A percentile compares a stretch with the other conserved stretches of the same genome.
These are phyloP conservation scores for Ogataea degrootiae DNA, from an alignment of 805 yeast species.

Conservation along the genomic window DNA sequence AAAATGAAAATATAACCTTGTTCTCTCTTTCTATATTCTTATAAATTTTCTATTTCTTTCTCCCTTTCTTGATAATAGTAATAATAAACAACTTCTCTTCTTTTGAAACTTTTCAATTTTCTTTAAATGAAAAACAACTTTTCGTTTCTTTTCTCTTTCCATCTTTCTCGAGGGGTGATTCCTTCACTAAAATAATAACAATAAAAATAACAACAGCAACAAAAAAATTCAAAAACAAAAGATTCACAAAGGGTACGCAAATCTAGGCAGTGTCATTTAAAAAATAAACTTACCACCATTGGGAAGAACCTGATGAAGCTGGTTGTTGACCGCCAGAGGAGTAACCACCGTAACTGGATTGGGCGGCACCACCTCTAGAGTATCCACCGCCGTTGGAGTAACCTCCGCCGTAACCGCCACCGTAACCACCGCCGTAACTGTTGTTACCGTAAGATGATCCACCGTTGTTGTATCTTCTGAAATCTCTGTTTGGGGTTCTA, in stretches of 20 bases:
- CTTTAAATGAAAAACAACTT: too few species aligned
- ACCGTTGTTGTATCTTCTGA: conserved; percentile 41
- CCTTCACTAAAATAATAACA: too few species aligned
- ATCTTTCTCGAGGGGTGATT: too few species aligned
- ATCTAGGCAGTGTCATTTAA: background rate
- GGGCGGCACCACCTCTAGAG: conserved; percentile 31
- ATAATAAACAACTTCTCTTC: too few species aligned
- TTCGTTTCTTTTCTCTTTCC: too few species aligned
- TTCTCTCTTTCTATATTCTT: too few species aligned
- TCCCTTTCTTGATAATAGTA: too few species aligned
- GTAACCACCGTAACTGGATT: conserved; percentile 21
- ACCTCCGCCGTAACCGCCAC: conserved; percentile 25
- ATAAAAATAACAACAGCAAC: background rate
- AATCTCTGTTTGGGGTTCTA: conserved; percentile 36
- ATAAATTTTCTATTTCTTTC: too few species aligned
- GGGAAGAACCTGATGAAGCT: conserved; percentile 21
- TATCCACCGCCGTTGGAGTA: conserved; percentile 23
- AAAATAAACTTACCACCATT: conserved; percentile 29
- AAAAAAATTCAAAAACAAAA: background rate
- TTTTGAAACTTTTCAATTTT: too few species aligned
- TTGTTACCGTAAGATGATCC: conserved; percentile 26
- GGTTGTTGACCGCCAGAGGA: background rate
- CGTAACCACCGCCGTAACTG: conserved; percentile 19
- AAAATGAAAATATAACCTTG: too few species aligned
- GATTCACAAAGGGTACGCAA: background rate